Evolutionary conservation across 2,329 filamentous ascomycete species (phyloP).

Genomic region (Trichoderma simmonsii): DNA sequence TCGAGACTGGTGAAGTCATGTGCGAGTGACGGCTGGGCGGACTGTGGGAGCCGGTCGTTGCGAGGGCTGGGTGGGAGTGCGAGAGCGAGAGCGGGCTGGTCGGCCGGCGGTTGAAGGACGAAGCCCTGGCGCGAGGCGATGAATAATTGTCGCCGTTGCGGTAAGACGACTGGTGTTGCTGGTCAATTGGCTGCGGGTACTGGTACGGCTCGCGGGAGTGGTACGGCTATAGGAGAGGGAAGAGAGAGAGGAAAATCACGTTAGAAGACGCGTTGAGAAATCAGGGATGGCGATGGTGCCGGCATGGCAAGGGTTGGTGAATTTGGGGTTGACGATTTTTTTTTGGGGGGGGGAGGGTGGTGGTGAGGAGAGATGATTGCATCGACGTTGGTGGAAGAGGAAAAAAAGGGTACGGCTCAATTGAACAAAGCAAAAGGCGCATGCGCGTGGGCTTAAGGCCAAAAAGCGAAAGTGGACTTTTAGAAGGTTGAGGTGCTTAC

Average conservation of each 20-base stretch:
- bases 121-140: constrained; percentile 44
- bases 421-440: constrained; percentile 7
- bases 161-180: constrained; percentile 43
- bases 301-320: constrained; percentile 9
- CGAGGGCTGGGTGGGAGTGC: constrained; percentile 47
- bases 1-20: constrained; percentile 48
- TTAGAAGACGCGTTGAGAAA: constrained; percentile 25
- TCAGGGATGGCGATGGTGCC: constrained; percentile 13
- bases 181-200: constrained; percentile 44
- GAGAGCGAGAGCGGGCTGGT: constrained; percentile 51
- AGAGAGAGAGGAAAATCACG: constrained; percentile 22
- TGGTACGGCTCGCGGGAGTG: constrained; percentile 52
- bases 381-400: not conserved
- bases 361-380: not conserved
- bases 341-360: not conserved
- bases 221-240: constrained; percentile 21
- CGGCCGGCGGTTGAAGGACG: constrained; percentile 41
- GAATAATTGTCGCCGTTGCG: constrained; percentile 47
- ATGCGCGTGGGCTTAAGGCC: constrained; percentile 2
- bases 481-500: constrained; percentile 35
- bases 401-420: not conserved
- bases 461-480: constrained; percentile 25
- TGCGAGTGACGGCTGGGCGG: constrained; percentile 40
- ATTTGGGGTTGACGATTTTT: constrained; percentile 5
- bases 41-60: constrained; percentile 41